Evolutionary conservation across 805 yeast genomes (phyloP), one percentile per base, ranked within the genome.

Genomic region (Millerozyma miso): DNA sequence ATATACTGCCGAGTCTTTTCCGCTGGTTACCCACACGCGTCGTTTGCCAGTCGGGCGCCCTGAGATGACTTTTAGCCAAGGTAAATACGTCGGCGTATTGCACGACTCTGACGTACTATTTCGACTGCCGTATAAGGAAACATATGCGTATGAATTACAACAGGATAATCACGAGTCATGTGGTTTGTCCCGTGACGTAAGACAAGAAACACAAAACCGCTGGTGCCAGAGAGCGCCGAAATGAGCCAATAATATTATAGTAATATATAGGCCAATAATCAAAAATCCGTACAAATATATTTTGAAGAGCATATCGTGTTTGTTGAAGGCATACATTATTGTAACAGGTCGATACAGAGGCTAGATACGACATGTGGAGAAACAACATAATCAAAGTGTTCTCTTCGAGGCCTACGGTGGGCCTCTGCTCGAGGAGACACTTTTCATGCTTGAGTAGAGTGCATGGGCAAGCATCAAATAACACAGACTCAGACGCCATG

Each of bases 401-500:
- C 48, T 42, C 18, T 38, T 38, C 29, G 33, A 35, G 32, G 37
- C 38, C 19, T 32, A 23, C 15, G 35, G 33, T 33, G 33, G 33
- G 19, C 12, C 20, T 26, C 7, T 15, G 39, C 14, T 33, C 34
- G 37, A 16, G 38, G 33, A 50, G 48, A 33, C 41, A 46, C 15
- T 51, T 53, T 48, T 46, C 56, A 41, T 50, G 53, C 37, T 46
- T 50, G 35, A 44, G 54, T 14, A 51, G 51, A 38, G 44, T 51
- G 42, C 43, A 47, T 19, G 63, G 62, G 13, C 54, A 56, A 12
- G 53, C 55, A 17, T 54, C 58, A 14, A 50, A 49, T 10, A 55
- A 56, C 37, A 54, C 55, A 33, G 64, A 58, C 26, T 58, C 57
- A 35, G 63, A 63, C 50, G 63, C 69, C 3, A 66, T 56, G 52